Conservation (phyloP, 805 yeast species). For the Candida caryicola region DNA sequence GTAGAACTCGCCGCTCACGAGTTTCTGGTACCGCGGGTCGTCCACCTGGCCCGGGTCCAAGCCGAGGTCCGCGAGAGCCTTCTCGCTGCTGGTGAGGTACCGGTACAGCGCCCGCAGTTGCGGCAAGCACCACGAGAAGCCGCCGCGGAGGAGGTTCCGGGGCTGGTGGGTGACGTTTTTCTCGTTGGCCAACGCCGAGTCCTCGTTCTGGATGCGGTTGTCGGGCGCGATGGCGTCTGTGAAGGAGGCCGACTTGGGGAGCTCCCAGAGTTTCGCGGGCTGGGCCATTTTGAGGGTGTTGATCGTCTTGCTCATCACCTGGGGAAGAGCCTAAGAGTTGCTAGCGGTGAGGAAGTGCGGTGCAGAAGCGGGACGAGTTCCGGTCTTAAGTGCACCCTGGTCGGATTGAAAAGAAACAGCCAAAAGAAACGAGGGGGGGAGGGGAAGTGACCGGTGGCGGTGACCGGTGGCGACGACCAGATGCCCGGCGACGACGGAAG, state of each 20-base stretch:
- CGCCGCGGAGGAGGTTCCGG: conserved; percentile 49
- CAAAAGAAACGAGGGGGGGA: too few species aligned
- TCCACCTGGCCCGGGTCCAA: conserved; percentile 38
- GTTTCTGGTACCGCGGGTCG: conserved; percentile 46
- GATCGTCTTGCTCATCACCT: neutral
- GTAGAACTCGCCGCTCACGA: conserved; percentile 60
- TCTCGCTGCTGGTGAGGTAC: conserved; percentile 55
- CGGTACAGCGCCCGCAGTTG: conserved; percentile 51
- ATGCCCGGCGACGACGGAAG: too few species aligned
- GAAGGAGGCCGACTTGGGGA: conserved; percentile 32
- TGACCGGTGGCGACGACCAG: too few species aligned
- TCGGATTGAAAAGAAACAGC: too few species aligned
- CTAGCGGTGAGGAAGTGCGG: too few species aligned
- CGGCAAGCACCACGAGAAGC: conserved; percentile 73
- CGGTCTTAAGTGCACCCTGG: too few species aligned
- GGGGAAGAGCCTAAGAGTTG: neutral
- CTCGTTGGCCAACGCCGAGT: conserved; percentile 27
- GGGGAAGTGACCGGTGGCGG: too few species aligned
- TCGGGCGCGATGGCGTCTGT: conserved; percentile 30
- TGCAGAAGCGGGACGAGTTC: too few species aligned
- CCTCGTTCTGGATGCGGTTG: conserved; percentile 20
- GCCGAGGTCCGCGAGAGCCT: conserved; percentile 62
- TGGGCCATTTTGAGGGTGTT: neutral
- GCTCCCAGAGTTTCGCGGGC: conserved; percentile 19
- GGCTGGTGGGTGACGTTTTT: conserved; percentile 36